Percentiles rank a stretch among this genome's conserved stretches.
These are phyloP conservation scores for Penicillium corylophilum DNA, from an alignment of 2,329 filamentous ascomycete genomes.

Conservation along the genomic window DNA sequence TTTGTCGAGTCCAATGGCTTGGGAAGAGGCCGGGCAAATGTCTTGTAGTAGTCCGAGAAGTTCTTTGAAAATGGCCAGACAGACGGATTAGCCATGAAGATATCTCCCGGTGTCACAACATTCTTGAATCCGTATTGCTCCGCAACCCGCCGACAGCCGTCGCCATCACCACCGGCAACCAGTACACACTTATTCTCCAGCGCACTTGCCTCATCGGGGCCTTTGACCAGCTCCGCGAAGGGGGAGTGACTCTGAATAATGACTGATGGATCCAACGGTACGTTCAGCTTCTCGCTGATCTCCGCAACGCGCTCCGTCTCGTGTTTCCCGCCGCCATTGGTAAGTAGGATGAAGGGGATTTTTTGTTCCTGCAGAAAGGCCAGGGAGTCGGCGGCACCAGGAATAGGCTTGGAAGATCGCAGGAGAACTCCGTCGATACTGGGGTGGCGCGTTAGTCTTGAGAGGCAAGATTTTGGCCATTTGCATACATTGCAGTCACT, in stretches of 20 bases:
- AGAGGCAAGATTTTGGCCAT: background rate
- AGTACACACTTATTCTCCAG: constrained; percentile 67
- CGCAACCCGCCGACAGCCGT: constrained; percentile 70
- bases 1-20: constrained; percentile 40
- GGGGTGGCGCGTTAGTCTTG: constrained; percentile 10
- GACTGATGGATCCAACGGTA: constrained; percentile 64
- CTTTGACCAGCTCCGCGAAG: constrained; percentile 68
- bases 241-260: constrained; percentile 93
- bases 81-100: constrained; percentile 69
- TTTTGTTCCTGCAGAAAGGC: constrained; percentile 68
- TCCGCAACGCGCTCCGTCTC: constrained; percentile 72
- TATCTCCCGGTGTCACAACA: constrained; percentile 82
- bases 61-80: constrained; percentile 81
- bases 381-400: constrained; percentile 73
- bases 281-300: constrained; percentile 63
- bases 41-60: constrained; percentile 61
- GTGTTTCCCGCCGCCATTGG: constrained; percentile 87
- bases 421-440: constrained; percentile 95
- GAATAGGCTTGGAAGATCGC: constrained; percentile 74
- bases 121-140: constrained; percentile 75
- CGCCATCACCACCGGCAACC: constrained; percentile 68
- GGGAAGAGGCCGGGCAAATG: constrained; percentile 39
- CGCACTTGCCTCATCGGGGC: constrained; percentile 53
- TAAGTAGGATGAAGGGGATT: constrained; percentile 91
- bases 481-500: constrained; percentile 17